Evolutionary conservation across 495 filamentous ascomycete genomes (phyloP), one percentile per base, ranked within the genome.

Genomic region (Trichoderma gamsii): DNA sequence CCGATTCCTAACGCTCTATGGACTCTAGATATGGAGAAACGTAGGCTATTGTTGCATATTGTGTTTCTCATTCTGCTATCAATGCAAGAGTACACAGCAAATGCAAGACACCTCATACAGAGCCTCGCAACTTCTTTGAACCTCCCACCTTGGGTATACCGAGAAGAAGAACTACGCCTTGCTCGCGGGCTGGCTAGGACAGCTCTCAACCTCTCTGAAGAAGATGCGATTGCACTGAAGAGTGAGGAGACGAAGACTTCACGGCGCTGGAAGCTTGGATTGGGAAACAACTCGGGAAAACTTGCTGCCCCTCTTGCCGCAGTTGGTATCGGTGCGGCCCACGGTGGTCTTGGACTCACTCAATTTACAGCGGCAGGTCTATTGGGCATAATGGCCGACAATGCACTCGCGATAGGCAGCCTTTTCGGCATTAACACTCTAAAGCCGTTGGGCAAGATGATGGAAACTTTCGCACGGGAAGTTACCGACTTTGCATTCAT

Each of bases 381-480:
- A 67, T 78, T 99, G 0, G 95, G 92, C 16, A 81, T 87, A 16
- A 76, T 97, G 66, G 90, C 92, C 13, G 85, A 90, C 29, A 96
- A 88, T 71, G 84, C 85, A 7, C 85, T 93, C 18, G 78, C 92
- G 52, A 89, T 97, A 23, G 94, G 92, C 6, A 85, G 89, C 64
- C 77, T 98, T 15, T 97, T 99, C 72, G 94, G 94, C 41, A 90
- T 93, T 11, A 96, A 95, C 74, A 93, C 93, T 29, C 91, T 88
- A 15, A 84, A 89, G 16, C 92, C 95, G 86, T 90, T 89, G 2
- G 88, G 89, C 41, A 86, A 91, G 74, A 90, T 92, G 87, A 90
- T 97, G 85, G 92, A 94, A 69, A 83, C 88, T 56, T 95, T 97
- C 77, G 88, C 91, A 21, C 88, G 86, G 67, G 93, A 97, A 69